A percentile compares a stretch with the other conserved stretches of the same genome.
Evolutionary conservation across 495 filamentous ascomycete genomes (phyloP).

Genomic region (Bacidia gigantensis): DNA sequence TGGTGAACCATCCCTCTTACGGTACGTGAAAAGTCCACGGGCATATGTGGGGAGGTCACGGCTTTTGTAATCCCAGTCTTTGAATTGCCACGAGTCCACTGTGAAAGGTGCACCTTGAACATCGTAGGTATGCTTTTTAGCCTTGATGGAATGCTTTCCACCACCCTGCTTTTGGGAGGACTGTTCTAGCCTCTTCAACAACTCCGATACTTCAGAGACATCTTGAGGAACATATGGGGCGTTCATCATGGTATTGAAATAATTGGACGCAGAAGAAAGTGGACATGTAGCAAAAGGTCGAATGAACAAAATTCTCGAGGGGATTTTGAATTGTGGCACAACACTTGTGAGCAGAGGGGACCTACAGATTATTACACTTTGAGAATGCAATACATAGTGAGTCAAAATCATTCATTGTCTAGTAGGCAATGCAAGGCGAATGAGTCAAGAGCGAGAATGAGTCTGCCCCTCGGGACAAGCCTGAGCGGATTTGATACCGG

Average conservation of each 20-base stretch:
- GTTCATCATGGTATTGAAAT: not conserved
- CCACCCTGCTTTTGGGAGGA: slow-evolving; percentile 31
- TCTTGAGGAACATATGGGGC: slow-evolving; percentile 52
- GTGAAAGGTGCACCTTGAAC: slow-evolving; percentile 42
- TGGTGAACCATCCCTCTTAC: slow-evolving; percentile 39
- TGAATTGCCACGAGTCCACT: slow-evolving; percentile 86
- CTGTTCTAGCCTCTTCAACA: slow-evolving; percentile 44
- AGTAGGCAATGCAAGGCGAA: too few relatives aligned
- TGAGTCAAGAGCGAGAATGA: too few relatives aligned
- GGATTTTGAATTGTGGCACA: not conserved
- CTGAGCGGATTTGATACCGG: too few relatives aligned
- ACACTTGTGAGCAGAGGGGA: not conserved
- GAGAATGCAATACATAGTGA: not conserved
- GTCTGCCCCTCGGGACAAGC: too few relatives aligned
- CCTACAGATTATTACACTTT: not conserved
- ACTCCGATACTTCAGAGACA: slow-evolving; percentile 40
- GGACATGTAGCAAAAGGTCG: not conserved
- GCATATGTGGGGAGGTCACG: slow-evolving; percentile 73
- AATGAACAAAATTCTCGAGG: not conserved
- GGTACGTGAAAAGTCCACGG: slow-evolving; percentile 79
- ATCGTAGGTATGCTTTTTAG: slow-evolving; percentile 60
- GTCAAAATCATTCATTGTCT: not conserved
- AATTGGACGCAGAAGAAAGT: not conserved
- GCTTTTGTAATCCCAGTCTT: slow-evolving; percentile 92
- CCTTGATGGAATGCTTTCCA: slow-evolving; percentile 42